Base-by-base conservation (phyloP, 768 basidiomycete species). In the Pleurotus platypus region DNA sequence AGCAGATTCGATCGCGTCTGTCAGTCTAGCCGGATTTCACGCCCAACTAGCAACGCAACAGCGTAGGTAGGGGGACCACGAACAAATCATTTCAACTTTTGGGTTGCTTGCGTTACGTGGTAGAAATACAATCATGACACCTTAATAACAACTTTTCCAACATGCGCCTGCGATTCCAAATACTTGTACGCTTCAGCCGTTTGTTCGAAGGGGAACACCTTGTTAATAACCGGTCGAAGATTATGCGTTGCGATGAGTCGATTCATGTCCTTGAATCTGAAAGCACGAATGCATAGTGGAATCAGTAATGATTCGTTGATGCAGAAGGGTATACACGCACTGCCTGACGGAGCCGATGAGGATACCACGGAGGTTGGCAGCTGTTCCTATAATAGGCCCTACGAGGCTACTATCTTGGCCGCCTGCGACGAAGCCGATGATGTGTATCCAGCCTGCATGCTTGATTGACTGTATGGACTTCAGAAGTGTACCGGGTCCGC, bases 71-170 rank as follows among this genome's bases (percentile, higher is more conserved):
- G 9, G 2, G 2, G 7, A 30, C 9, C 27, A 30, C 1, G 27
- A 30, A 30, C 9, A 9, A 30, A 6, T 7, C 7, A 30, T 30
- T 30, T 30, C 27, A 30, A 30, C 9, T 30, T 30, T 30, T 3
- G 27, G 9, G 8, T 9, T 4, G 30, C 1, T 35, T 35, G 30
- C 30, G 1, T 11, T 35, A 35, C 30, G 9, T 35, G 24, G 24
- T 24, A 9, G 8, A 35, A 35, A 11, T 35, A 35, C 30, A 35
- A 35, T 35, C 24, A 53, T 13, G 30, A 30, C 51, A 84, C 76
- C 68, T 75, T 76, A 58, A 85, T 79, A 16, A 81, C 80, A n/a
- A 85, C 75, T 69, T 87, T 86, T 13, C 85, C 86, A 18, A 85
- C 78, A 64, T 86, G 83, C 58, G 75, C 73, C 58, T 84, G 82